Evolutionary conservation across 768 basidiomycete genomes (phyloP), one percentile per base, ranked within the genome.

Genomic region (Grammothele lineata): DNA sequence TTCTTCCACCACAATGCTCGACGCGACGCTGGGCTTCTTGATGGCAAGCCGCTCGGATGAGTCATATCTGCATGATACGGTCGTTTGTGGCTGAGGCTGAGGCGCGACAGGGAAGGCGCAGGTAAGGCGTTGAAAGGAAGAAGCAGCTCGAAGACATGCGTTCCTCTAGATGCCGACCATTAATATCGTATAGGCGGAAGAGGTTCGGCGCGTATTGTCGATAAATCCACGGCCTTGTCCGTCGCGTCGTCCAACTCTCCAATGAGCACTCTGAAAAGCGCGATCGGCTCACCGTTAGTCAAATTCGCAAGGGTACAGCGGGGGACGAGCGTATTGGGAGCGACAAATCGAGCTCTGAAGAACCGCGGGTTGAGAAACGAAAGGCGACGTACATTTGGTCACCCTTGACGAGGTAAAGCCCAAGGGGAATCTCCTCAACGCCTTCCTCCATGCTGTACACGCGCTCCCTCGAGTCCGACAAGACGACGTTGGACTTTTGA

Each of bases 401-500:
- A 3, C 96, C 96, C 60, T 97, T 93, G 62, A 99, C 92, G 60
- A 99, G 83, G 67, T 99, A 98, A 37, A 98, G 74, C 0, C 96
- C 96, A 21, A 98, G 74, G 0, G 92, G 88, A 9, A 93, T 83
- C 73, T 97, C 93, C 67, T 97, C 91, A 22, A 96, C 92, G 33
- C 88, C 87, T 59, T 90, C 89, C 14, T 99, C 96, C 43, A 79
- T 68, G 61, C 86, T 89, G 66, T 89, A 98, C 26, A 97, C 83
- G 57, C 95, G 83, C 64, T 99, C 96, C 62, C 87, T 91, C 47
- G 85, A 88, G 62, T 94, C 90, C 12, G 94, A 86, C 47, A 99
- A 81, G 55, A 99, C 92, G 60, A 98, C 81, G 66, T 98, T 98
- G 25, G 92, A 92, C 67, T 91, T 92, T 67, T 92, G 86, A 75